A percentile compares a stretch with the other conserved stretches of the same genome.
phyloP scores from a whole-genome alignment of 2,329 filamentous ascomycete species.

The Trichoderma sp. region DNA sequence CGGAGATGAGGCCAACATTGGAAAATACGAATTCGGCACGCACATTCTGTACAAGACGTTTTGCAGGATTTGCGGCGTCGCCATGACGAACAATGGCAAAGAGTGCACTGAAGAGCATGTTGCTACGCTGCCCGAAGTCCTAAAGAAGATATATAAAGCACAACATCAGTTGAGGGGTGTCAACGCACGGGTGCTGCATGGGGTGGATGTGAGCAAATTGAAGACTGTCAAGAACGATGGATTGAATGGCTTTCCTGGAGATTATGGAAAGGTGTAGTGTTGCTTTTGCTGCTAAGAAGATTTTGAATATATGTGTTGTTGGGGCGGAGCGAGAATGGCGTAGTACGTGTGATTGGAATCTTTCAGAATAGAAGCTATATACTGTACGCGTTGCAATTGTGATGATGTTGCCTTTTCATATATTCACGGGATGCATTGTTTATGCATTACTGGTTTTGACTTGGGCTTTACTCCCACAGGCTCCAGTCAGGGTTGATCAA shows the following conservation, averaged over 20 bases:
- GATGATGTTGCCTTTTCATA: neutral
- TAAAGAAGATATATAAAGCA: slow-evolving; percentile 29
- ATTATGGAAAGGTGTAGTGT: slow-evolving; percentile 46
- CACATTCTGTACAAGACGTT: slow-evolving; percentile 45
- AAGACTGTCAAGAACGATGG: slow-evolving; percentile 32
- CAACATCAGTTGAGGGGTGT: slow-evolving; percentile 34
- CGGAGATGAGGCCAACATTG: slow-evolving; percentile 43
- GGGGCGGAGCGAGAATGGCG: neutral
- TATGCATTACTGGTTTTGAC: neutral
- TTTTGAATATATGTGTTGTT: neutral
- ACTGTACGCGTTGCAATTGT: neutral
- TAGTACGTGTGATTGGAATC: no score
- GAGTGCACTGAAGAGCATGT: slow-evolving; percentile 41
- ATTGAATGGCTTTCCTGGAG: slow-evolving; percentile 32
- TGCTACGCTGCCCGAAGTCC: slow-evolving; percentile 36
- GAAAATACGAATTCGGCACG: slow-evolving; percentile 41
- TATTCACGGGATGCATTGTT: neutral
- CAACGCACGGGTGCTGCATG: slow-evolving; percentile 45
- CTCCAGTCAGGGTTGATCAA: slow-evolving; percentile 11
- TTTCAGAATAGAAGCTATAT: no score
- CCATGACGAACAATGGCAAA: slow-evolving; percentile 39
- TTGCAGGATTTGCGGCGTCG: slow-evolving; percentile 52
- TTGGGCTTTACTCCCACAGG: slow-evolving; percentile 3
- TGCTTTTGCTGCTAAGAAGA: neutral
- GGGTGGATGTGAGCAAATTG: slow-evolving; percentile 39